Evolutionary conservation across 768 basidiomycete species (phyloP).

Genomic region (Mycena vitilis): DNA sequence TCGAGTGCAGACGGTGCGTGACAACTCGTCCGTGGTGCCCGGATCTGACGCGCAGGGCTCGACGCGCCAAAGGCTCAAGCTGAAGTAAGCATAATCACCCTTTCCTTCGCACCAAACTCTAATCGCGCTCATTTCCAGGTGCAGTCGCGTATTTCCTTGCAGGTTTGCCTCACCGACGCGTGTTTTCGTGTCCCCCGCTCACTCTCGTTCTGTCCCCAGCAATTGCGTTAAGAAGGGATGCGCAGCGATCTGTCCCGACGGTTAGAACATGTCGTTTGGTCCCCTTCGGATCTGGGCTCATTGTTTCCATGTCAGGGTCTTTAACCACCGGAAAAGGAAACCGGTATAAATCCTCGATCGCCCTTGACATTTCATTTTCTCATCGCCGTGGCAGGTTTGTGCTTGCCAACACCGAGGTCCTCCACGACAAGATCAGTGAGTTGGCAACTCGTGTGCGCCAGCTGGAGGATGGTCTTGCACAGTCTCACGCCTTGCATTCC

Average conservation of each 20-base stretch:
- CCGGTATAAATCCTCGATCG: conserved; percentile 51
- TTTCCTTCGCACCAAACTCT: conserved; percentile 26
- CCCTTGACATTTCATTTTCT: neutral
- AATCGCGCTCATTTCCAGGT: conserved; percentile 50
- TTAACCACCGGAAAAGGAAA: conserved; percentile 82
- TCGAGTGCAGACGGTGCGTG: conserved; percentile 63
- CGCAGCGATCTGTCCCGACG: conserved; percentile 75
- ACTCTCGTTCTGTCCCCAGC: conserved; percentile 40
- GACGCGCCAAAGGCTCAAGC: conserved; percentile 63
- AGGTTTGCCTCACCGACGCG: conserved; percentile 50
- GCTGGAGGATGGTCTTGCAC: conserved; percentile 74
- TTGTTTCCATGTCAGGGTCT: conserved; percentile 57
- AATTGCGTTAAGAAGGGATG: conserved; percentile 72
- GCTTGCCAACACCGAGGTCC: conserved; percentile 74
- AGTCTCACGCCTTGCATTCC: conserved; percentile 62
- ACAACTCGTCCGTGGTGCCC: conserved; percentile 29
- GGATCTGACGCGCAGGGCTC: conserved; percentile 20
- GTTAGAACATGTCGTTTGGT: conserved; percentile 43
- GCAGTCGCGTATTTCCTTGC: conserved; percentile 75
- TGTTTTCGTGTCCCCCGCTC: conserved; percentile 9
- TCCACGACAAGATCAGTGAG: conserved; percentile 76
- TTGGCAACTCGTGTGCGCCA: conserved; percentile 72
- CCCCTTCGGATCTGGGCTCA: conserved; percentile 21
- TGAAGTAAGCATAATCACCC: conserved; percentile 61
- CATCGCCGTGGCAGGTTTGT: conserved; percentile 62